Evolutionary conservation across 805 yeast genomes (phyloP).

Genomic region (Jamesozyma spencerorum): DNA sequence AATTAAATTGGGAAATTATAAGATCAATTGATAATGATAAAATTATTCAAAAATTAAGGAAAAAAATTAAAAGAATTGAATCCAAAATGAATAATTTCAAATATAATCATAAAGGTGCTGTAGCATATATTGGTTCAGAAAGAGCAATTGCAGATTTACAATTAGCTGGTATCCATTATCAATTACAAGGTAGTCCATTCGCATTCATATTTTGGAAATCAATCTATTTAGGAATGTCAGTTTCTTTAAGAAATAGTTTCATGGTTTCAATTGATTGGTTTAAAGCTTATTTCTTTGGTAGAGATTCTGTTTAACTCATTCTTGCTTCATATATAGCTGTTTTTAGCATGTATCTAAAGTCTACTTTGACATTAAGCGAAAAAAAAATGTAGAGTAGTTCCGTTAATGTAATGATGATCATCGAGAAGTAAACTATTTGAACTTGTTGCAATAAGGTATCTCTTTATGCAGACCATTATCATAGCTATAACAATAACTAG

Average conservation of each 20-base stretch:
- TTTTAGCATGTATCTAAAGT: background rate
- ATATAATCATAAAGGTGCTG: constrained; percentile 83
- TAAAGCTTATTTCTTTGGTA: constrained; percentile 79
- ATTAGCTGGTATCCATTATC: constrained; percentile 64
- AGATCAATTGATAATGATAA: constrained; percentile 10
- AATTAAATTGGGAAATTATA: constrained; percentile 38
- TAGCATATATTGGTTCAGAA: constrained; percentile 90
- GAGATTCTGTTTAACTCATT: constrained; percentile 50
- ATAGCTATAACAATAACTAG: too few species aligned
- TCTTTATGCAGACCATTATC: too few species aligned
- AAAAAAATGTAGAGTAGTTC: background rate
- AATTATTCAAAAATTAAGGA: constrained; percentile 33
- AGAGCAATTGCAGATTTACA: constrained; percentile 88
- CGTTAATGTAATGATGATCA: background rate
- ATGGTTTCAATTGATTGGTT: constrained; percentile 84
- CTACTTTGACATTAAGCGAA: background rate
- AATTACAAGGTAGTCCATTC: constrained; percentile 81
- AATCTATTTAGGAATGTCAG: constrained; percentile 87
- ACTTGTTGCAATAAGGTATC: too few species aligned
- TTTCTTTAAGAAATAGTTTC: constrained; percentile 79
- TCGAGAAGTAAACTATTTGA: too few species aligned
- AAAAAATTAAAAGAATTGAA: constrained; percentile 36
- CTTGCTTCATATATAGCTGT: background rate
- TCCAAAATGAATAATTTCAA: constrained; percentile 50
- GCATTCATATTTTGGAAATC: constrained; percentile 93